Base-by-base conservation (phyloP, 1,284 basidiomycete species). In the Ustilago nuda region DNA sequence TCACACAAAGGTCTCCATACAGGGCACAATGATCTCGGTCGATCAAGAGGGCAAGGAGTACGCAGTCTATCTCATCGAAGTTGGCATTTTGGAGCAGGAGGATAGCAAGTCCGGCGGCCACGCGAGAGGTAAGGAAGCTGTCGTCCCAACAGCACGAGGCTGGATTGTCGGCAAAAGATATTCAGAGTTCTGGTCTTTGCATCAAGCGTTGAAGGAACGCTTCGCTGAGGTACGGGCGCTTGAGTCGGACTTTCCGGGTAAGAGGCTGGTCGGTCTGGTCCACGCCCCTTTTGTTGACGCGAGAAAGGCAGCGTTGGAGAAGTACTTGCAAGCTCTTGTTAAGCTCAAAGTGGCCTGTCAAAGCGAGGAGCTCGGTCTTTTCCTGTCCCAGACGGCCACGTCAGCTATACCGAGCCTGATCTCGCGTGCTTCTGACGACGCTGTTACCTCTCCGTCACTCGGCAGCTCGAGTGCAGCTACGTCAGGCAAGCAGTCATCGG, bases 81-180 rank as follows among this genome's bases (percentile, higher is more conserved):
- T 99, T 1, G 92, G 93, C 61, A 66, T 78, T 13, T 12, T 61
- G 3, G 59, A 67, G 46, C 46, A 43, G 23, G 53, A 55, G 2
- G 45, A 51, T 45, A 36, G 56, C 60, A 63, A 56, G 50, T 8
- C 61, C 3, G 33, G 43, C 15, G 41, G 37, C 33, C 48, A 56
- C 1, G 36, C 56, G 8, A 56, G 46, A 39, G 35, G 48, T n/a
- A 54, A 32, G 5, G 56, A 60, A 8, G 9, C 27, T 2, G 15
- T 36, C 1, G 27, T 48, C 8, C 43, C 59, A 23, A 61, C 66
- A 11, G 61, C 75, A 1, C 92, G 92, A 1, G 93, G 93, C 3
- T 98, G 96, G 96, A 91, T 94, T 32, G 92, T 98, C 3, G 92
- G 93, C 5, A 88, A 95, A 74, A 88, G 96, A 69, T 99, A 97